Conservation (phyloP, 176 grass and related monocot genomes). For the Eleusine indica region DNA sequence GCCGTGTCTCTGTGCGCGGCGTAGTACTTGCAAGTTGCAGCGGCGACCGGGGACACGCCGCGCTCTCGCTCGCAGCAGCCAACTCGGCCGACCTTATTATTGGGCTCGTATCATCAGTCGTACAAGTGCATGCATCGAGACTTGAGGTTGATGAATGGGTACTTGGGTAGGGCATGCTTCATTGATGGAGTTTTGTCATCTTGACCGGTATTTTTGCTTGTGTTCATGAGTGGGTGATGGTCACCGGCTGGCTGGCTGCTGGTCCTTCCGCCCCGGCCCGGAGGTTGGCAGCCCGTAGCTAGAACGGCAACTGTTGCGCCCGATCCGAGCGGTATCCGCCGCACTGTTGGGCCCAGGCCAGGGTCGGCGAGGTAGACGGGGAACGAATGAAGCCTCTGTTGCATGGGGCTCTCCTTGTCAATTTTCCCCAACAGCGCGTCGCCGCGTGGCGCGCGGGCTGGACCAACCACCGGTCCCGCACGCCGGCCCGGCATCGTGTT, state of each 20-base stretch:
- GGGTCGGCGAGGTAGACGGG: neutral
- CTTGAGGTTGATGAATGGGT: neutral
- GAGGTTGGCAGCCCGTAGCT: conserved; percentile 12
- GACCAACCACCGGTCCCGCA: no score
- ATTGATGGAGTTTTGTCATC: neutral
- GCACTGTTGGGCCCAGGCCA: conserved; percentile 14
- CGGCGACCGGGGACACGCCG: neutral
- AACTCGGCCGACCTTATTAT: neutral
- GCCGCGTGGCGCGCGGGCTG: no score
- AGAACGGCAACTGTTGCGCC: conserved; percentile 18
- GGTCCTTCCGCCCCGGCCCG: neutral
- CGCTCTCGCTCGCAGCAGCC: neutral
- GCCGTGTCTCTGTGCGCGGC: neutral
- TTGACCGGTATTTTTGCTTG: neutral
- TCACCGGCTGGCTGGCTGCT: neutral
- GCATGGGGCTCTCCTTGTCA: no score
- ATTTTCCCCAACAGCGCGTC: no score
- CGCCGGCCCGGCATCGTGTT: no score
- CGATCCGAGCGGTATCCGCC: conserved; percentile 30
- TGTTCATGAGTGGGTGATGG: neutral
- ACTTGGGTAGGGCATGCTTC: neutral
- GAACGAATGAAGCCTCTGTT: no score
- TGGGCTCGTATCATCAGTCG: neutral
- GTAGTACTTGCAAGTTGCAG: neutral
- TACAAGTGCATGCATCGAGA: neutral